A percentile compares a stretch with the other conserved stretches of the same genome.
Evolutionary conservation across 2,329 filamentous ascomycete genomes (phyloP).

Genomic region (Colletotrichum scovillei): DNA sequence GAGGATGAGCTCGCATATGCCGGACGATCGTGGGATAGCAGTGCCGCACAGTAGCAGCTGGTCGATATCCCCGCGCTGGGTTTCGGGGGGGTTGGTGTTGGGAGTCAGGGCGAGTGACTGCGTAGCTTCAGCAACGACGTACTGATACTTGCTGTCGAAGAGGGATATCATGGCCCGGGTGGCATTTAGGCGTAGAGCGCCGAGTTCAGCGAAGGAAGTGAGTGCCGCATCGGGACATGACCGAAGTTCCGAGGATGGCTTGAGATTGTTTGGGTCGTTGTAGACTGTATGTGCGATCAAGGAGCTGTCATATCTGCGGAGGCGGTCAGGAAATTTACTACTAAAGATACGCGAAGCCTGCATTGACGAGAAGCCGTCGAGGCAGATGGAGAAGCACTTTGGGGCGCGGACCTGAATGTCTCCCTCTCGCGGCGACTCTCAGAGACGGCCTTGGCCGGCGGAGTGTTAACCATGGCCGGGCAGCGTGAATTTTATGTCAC

Average conservation of each 20-base stretch:
- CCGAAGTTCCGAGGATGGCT: slow-evolving; percentile 39
- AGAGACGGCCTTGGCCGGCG: neutral
- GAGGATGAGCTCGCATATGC: slow-evolving; percentile 44
- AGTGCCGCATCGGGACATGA: slow-evolving; percentile 51
- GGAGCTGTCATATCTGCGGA: slow-evolving; percentile 27
- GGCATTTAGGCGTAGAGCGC: slow-evolving; percentile 51
- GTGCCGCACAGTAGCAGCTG: slow-evolving; percentile 42
- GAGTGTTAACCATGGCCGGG: neutral
- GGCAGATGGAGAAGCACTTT: neutral
- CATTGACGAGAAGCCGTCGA: neutral
- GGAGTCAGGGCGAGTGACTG: slow-evolving; percentile 49
- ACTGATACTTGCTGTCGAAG: slow-evolving; percentile 60
- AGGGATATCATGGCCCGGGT: slow-evolving; percentile 60
- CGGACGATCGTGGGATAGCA: slow-evolving; percentile 42
- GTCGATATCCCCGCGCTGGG: neutral
- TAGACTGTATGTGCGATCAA: slow-evolving; percentile 8
- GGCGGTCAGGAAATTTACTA: neutral
- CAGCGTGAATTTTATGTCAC: neutral
- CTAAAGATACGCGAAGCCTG: neutral
- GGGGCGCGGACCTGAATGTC: slow-evolving; percentile 41
- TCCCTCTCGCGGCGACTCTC: slow-evolving; percentile 44
- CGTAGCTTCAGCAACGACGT: slow-evolving; percentile 64
- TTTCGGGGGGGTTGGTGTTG: slow-evolving; percentile 38
- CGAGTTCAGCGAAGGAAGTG: slow-evolving; percentile 63
- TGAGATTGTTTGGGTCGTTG: slow-evolving; percentile 38